A percentile compares a stretch with the other conserved stretches of the same genome.
Evolutionary conservation across 352 stramenopile genomes (phyloP).

Genomic region (Globisporangium middletonii): DNA sequence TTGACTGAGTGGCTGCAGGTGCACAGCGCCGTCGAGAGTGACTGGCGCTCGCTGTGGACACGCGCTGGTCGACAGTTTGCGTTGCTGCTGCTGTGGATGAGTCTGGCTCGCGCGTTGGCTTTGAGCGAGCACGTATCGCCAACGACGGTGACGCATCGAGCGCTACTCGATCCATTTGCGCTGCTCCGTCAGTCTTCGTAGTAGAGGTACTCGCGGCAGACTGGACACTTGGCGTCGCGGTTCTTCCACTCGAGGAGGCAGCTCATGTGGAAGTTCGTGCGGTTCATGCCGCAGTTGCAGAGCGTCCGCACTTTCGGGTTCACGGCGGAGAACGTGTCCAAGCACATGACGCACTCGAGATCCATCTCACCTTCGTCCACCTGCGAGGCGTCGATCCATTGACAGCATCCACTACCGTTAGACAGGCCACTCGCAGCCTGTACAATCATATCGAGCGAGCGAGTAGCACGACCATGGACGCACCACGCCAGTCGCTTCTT

Average conservation of each 20-base stretch:
- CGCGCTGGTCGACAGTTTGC: too few relatives aligned
- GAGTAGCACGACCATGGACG: constrained; percentile 1
- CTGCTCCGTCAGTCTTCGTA: constrained; percentile 59
- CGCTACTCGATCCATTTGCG: background rate
- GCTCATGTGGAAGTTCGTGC: constrained; percentile 86
- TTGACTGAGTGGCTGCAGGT: too few relatives aligned
- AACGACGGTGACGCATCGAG: background rate
- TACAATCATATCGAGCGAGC: constrained; percentile 1
- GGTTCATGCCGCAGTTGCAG: constrained; percentile 87
- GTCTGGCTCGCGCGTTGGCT: too few relatives aligned
- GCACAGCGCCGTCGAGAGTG: too few relatives aligned
- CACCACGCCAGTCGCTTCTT: constrained; percentile 53
- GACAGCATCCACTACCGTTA: constrained; percentile 1
- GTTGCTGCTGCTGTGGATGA: too few relatives aligned
- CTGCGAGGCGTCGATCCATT: constrained; percentile 11
- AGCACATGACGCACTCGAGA: constrained; percentile 85
- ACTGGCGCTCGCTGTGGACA: too few relatives aligned
- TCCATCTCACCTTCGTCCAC: constrained; percentile 56
- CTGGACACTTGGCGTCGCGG: constrained; percentile 76
- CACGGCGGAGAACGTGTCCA: constrained; percentile 64
- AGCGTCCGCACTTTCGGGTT: constrained; percentile 83
- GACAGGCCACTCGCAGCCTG: constrained; percentile 1
- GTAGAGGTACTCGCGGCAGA: constrained; percentile 83
- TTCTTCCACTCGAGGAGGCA: constrained; percentile 87
- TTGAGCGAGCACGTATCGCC: too few relatives aligned